Evolutionary conservation across 192 early-diverging fungal genomes (phyloP).

Genomic region (Funneliformis mosseae): DNA sequence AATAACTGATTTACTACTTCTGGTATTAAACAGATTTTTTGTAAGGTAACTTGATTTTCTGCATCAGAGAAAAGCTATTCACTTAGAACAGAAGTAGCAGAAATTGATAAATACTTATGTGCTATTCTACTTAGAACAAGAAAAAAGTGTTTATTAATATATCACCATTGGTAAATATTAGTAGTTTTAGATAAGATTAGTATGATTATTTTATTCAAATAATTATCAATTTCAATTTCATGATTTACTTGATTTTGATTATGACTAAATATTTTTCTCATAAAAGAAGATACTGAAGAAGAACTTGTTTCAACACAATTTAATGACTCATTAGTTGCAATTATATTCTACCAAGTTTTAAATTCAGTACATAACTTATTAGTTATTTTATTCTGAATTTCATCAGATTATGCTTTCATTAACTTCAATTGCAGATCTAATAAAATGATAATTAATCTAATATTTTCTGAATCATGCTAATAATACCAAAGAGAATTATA

Average conservation of each 20-base stretch:
- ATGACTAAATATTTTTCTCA: background rate
- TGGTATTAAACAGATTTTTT: no score
- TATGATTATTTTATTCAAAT: constrained; percentile 14
- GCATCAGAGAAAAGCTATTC: no score
- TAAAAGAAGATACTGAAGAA: background rate
- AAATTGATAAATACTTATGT: no score
- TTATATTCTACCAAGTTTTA: constrained; percentile 4
- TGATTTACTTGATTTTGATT: background rate
- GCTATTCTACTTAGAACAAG: no score
- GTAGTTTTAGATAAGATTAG: background rate
- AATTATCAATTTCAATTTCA: constrained; percentile 13
- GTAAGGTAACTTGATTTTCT: no score
- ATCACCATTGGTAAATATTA: constrained; percentile 3
- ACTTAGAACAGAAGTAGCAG: no score
- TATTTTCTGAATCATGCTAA: background rate
- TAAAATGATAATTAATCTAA: background rate
- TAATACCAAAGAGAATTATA: background rate
- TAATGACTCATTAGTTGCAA: background rate
- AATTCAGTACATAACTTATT: constrained; percentile 11
- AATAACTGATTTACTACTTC: no score
- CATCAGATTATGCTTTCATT: background rate
- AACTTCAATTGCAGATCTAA: background rate
- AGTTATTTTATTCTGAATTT: background rate
- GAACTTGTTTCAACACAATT: background rate
- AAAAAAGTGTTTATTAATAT: background rate